Conservation (phyloP, 805 yeast genomes). For the Alloascoidea africana region DNA sequence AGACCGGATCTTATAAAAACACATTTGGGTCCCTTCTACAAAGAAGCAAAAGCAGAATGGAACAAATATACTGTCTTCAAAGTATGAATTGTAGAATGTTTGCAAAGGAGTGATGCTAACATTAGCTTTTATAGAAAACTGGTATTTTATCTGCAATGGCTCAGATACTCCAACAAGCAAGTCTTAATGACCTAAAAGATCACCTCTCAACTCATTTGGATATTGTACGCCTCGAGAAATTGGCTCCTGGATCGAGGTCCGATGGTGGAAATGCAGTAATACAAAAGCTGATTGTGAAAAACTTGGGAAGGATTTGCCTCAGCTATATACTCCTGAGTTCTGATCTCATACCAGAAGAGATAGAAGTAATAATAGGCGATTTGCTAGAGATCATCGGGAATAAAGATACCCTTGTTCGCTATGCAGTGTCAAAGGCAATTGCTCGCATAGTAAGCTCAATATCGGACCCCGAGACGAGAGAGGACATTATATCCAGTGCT, state of each 20-base stretch:
- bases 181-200: slow-evolving; percentile 12
- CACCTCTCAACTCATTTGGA: slow-evolving; percentile 5
- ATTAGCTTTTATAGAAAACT: too few species aligned
- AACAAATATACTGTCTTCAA: slow-evolving; percentile 4
- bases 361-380: slow-evolving; percentile 34
- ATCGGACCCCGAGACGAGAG: slow-evolving; percentile 12
- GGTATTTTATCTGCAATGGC: slow-evolving; percentile 28
- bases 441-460: slow-evolving; percentile 27
- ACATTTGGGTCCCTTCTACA: slow-evolving; percentile 12
- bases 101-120: too few species aligned
- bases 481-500: slow-evolving; percentile 7
- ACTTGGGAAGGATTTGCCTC: slow-evolving; percentile 25
- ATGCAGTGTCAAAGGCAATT: slow-evolving; percentile 50
- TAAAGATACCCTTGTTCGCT: slow-evolving; percentile 41
- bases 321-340: slow-evolving; percentile 10
- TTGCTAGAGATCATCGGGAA: slow-evolving; percentile 28
- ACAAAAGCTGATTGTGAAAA: slow-evolving; percentile 15
- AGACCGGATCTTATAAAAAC: slow-evolving; percentile 25
- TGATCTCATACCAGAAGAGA: slow-evolving; percentile 19
- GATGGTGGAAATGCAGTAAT: slow-evolving; percentile 3
- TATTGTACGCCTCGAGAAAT: slow-evolving; percentile 9
- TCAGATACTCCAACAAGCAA: slow-evolving; percentile 14
- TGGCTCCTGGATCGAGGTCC: slow-evolving; percentile 3
- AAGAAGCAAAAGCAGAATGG: neutral
- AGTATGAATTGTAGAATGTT: too few species aligned